These are phyloP conservation scores for Lotus japonicus DNA, from an alignment of 306 rosid species.

Conservation along the genomic window DNA sequence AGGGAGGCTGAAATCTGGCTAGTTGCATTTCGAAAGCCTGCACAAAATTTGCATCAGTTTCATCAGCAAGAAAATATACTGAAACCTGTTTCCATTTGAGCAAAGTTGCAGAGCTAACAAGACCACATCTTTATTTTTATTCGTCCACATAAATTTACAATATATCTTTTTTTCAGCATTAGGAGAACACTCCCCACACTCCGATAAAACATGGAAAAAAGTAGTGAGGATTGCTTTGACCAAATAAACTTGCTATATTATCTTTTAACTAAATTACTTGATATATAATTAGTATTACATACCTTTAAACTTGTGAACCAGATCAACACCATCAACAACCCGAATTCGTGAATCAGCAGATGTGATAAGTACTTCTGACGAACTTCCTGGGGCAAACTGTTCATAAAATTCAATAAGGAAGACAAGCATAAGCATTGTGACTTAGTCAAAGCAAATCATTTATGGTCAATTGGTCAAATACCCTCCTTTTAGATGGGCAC, in stretches of 20 bases:
- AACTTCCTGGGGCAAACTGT: slow-evolving; percentile 99
- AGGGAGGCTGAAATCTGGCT: slow-evolving; percentile 87
- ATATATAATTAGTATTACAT: slow-evolving; percentile 5
- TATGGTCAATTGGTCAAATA: neutral
- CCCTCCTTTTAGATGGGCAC: neutral
- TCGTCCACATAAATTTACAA: neutral
- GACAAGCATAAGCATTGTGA: slow-evolving; percentile 9
- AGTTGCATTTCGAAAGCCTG: slow-evolving; percentile 85
- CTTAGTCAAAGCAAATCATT: slow-evolving; percentile 8
- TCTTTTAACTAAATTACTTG: neutral
- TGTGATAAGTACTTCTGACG: slow-evolving; percentile 84
- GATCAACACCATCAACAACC: slow-evolving; percentile 75
- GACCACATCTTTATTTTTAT: neutral
- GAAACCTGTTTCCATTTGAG: slow-evolving; percentile 5
- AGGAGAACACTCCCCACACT: neutral
- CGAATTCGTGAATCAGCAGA: slow-evolving; percentile 97
- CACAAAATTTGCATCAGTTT: slow-evolving; percentile 26
- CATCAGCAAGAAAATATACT: slow-evolving; percentile 15
- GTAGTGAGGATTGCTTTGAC: neutral
- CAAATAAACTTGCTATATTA: slow-evolving; percentile 1
- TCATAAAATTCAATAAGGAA: slow-evolving; percentile 24
- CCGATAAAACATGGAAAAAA: neutral
- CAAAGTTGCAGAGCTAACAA: neutral
- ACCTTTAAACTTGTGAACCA: slow-evolving; percentile 96
- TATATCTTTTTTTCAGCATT: neutral